Evolutionary conservation across 345 rosid genomes (phyloP).

Genomic region (Eucalyptus cladocalyx): DNA sequence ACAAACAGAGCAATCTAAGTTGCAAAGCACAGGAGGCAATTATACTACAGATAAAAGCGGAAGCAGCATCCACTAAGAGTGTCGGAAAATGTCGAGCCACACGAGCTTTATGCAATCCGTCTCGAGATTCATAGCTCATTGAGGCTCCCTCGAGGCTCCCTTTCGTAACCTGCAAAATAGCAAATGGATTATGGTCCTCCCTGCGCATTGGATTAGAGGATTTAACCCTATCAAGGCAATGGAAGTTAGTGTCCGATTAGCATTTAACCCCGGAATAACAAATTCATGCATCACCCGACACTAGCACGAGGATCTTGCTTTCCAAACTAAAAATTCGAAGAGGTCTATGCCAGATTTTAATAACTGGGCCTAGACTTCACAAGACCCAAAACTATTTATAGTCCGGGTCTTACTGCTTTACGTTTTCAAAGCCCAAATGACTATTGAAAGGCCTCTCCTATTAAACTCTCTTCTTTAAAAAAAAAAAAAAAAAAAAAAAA

Average conservation of each 20-base stretch:
- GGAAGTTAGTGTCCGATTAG: background rate
- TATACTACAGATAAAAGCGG: background rate
- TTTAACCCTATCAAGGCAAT: background rate
- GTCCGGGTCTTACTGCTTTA: background rate
- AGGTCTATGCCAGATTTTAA: background rate
- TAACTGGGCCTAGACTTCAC: background rate
- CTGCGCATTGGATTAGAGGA: background rate
- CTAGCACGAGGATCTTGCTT: background rate
- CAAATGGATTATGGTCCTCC: background rate
- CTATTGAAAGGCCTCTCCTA: background rate
- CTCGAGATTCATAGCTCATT: background rate
- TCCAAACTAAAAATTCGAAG: background rate
- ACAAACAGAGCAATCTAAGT: background rate
- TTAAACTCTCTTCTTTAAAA: background rate
- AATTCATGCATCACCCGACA: background rate
- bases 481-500: too few species aligned
- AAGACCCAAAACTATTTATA: background rate
- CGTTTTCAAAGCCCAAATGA: background rate
- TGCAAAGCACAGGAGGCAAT: background rate
- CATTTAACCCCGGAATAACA: background rate
- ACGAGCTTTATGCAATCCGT: background rate
- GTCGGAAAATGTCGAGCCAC: background rate
- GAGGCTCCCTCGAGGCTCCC: background rate
- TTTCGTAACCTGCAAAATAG: background rate
- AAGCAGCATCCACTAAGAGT: background rate